Base-by-base conservation (phyloP, 2,329 filamentous ascomycete species). In the Trichoderma guizhouense region DNA sequence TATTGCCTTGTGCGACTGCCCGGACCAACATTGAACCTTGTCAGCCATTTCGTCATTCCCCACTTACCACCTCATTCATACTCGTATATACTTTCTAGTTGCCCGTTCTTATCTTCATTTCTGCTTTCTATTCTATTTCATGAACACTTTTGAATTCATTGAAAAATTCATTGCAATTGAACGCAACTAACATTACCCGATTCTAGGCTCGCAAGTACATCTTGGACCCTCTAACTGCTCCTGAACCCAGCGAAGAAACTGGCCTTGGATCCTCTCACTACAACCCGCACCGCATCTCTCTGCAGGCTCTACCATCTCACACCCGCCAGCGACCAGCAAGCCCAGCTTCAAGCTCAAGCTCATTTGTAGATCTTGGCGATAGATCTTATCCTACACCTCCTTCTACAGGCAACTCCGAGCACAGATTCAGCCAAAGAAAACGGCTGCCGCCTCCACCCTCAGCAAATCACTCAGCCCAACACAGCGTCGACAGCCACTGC, bases 201-300 rank as follows among this genome's bases (percentile, higher is more conserved):
- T 8, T 75, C 12, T 77, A 93, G 91, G 90, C 91, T 57, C 84
- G 86, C 68, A 86, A 88, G 77, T 90, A 91, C 77, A 84, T 94
- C 58, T 87, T 93, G 74, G 90, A 92, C 76, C 92, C 92, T 74
- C 83, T 94, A 73, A 89, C 85, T 76, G 90, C 86, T 26, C 90
- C 90, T 11, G 89, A 92, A 73, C 91, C 91, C 15, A 88, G 85
- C 73, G 87, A 91, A 73, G 89, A 92, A 78, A 91, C 89, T 62
- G 90, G 91, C 8, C 87, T 87, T n/a, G 88, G 88, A 72, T 84
- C 85, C 4, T 88, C 88, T 74, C 87, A 89, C 76, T 80, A 84
- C 84, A 80, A 79, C 68, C 74, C 75, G 70, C 77, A 74, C 21
- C 77, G 55, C 26, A 75, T 62, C 73, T 75, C 51, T 3, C 21